Percentiles rank a stretch among this genome's conserved stretches.
phyloP scores from a whole-genome alignment of 2,329 filamentous ascomycete genomes.

The Curvularia sp. region DNA sequence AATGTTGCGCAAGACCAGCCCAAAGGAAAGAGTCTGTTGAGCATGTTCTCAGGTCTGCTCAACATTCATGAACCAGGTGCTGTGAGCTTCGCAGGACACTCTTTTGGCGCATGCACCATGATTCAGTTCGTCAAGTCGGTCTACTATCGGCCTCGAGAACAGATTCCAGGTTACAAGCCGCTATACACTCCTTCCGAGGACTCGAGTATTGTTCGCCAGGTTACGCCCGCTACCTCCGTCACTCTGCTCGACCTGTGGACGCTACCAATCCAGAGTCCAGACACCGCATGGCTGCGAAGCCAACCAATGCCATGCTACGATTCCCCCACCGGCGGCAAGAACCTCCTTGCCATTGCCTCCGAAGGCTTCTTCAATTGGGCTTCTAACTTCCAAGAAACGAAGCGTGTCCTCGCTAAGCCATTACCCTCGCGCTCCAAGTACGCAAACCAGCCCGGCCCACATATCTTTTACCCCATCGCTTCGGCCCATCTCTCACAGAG shows the following conservation, averaged over 20 bases:
- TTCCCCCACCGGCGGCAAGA: conserved; percentile 59
- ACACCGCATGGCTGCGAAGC: conserved; percentile 70
- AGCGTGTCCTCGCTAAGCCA: conserved; percentile 67
- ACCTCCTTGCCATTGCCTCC: conserved; percentile 74
- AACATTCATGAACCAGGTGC: conserved; percentile 74
- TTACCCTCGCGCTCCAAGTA: conserved; percentile 54
- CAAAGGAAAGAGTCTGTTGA: conserved; percentile 57
- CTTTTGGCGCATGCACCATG: conserved; percentile 77
- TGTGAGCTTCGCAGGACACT: conserved; percentile 79
- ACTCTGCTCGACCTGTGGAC: conserved; percentile 84
- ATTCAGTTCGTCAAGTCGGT: conserved; percentile 81
- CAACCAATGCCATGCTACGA: conserved; percentile 74
- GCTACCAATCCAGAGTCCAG: conserved; percentile 70
- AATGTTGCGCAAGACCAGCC: conserved; percentile 55
- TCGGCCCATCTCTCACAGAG: conserved; percentile 84
- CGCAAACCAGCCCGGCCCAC: conserved; percentile 58
- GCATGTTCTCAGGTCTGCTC: conserved; percentile 66
- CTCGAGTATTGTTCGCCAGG: conserved; percentile 67
- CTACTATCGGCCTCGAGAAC: conserved; percentile 67
- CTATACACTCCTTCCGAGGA: conserved; percentile 66
- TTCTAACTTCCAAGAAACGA: conserved; percentile 73
- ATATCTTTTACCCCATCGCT: conserved; percentile 75
- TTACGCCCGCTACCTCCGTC: conserved; percentile 70
- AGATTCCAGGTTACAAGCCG: conserved; percentile 58
- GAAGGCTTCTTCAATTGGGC: conserved; percentile 81